Percentiles rank a stretch among this genome's conserved stretches.
Conservation (phyloP, 1,284 basidiomycete species). For the Veloporphyrellus conicus region DNA sequence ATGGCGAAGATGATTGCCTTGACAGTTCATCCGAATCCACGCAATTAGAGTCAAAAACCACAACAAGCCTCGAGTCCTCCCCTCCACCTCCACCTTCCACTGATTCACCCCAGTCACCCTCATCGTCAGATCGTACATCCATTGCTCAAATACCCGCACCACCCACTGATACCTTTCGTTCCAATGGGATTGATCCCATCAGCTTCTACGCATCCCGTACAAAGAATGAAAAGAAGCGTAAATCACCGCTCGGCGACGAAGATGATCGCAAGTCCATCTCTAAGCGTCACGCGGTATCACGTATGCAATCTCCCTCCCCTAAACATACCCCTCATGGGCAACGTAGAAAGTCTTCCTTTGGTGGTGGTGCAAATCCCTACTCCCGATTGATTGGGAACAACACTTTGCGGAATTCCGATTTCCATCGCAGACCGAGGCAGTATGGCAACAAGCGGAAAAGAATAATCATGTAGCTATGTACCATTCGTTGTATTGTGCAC, state of each 20-base stretch:
- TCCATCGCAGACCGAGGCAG: constrained; percentile 19
- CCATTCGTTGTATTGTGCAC: constrained; percentile 11
- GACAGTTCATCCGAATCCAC: constrained; percentile 27
- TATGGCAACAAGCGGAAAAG: constrained; percentile 32
- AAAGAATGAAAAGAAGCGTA: constrained; percentile 40
- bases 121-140: constrained; percentile 19
- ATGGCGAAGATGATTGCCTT: constrained; percentile 50
- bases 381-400: constrained; percentile 34
- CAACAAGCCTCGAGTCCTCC: constrained; percentile 26
- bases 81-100: constrained; percentile 29
- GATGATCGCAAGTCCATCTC: constrained; percentile 19
- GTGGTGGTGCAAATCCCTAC: constrained; percentile 38
- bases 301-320: constrained; percentile 23
- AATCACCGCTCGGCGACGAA: constrained; percentile 35
- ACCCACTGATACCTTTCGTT: constrained; percentile 24
- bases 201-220: constrained; percentile 43
- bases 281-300: constrained; percentile 29
- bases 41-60: constrained; percentile 23
- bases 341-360: constrained; percentile 32
- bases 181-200: constrained; percentile 36
- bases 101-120: constrained; percentile 26
- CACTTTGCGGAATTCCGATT: constrained; percentile 32
- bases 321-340: constrained; percentile 23
- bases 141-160: constrained; percentile 22
- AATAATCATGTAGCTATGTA: constrained; percentile 27